Conservation (phyloP, 768 basidiomycete species). For the Boletus barrowsii region DNA sequence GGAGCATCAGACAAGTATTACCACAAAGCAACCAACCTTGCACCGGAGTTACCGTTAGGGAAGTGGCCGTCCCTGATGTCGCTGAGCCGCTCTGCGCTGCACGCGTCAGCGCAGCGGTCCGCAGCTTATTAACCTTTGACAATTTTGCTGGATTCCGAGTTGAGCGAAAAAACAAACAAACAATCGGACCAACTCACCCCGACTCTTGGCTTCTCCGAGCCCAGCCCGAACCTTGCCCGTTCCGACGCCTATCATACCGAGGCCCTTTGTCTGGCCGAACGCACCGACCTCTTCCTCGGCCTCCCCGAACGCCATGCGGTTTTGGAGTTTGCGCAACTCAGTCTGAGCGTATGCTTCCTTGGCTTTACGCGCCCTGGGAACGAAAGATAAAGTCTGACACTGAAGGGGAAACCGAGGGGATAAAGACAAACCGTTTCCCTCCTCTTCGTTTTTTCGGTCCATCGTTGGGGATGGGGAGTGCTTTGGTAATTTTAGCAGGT, state of each 20-base stretch:
- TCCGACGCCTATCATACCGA: slow-evolving; percentile 92
- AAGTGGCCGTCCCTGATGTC: slow-evolving; percentile 83
- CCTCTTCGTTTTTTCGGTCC: slow-evolving; percentile 94
- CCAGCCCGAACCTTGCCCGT: slow-evolving; percentile 90
- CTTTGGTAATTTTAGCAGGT: slow-evolving; percentile 89
- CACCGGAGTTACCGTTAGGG: slow-evolving; percentile 90
- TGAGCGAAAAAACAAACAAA: neutral
- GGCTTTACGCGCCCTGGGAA: slow-evolving; percentile 84
- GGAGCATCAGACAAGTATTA: neutral
- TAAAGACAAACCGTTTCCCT: slow-evolving; percentile 73
- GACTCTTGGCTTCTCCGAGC: slow-evolving; percentile 83
- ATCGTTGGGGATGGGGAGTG: slow-evolving; percentile 91
- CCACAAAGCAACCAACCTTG: slow-evolving; percentile 57
- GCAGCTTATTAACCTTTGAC: slow-evolving; percentile 90
- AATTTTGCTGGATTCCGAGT: slow-evolving; percentile 69
- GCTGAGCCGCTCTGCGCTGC: slow-evolving; percentile 57
- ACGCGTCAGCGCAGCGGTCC: slow-evolving; percentile 79
- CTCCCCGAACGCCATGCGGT: slow-evolving; percentile 94
- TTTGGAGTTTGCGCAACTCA: slow-evolving; percentile 94
- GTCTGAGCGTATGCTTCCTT: slow-evolving; percentile 98
- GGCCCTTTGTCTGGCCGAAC: slow-evolving; percentile 95
- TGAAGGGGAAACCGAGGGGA: neutral
- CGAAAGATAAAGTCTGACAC: neutral
- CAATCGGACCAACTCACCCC: slow-evolving; percentile 52
- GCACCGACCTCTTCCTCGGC: slow-evolving; percentile 95